These are phyloP conservation scores for Candida sojae DNA, from an alignment of 1,139 yeast genomes.

Conservation along the genomic window DNA sequence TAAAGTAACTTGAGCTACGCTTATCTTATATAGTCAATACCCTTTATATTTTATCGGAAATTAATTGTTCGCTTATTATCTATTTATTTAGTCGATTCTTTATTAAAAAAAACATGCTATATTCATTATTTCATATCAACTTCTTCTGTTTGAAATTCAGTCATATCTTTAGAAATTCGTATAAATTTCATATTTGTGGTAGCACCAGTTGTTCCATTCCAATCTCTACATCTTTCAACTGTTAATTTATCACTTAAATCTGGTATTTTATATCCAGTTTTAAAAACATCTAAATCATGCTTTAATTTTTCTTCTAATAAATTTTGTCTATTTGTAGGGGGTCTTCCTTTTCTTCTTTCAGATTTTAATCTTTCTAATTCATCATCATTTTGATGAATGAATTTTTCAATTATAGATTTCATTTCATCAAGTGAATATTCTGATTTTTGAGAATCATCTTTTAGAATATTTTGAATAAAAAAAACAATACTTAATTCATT, in stretches of 20 bases:
- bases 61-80: no score
- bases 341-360: constrained; percentile 85
- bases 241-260: constrained; percentile 64
- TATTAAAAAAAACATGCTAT: no score
- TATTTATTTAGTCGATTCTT: constrained; percentile 4
- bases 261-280: constrained; percentile 74
- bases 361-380: constrained; percentile 61
- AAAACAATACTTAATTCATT: constrained; percentile 57
- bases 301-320: constrained; percentile 62
- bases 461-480: constrained; percentile 66
- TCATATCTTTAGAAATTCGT: constrained; percentile 34
- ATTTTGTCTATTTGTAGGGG: constrained; percentile 71
- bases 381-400: constrained; percentile 68
- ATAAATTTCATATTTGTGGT: constrained; percentile 58
- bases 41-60: no score
- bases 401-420: constrained; percentile 60
- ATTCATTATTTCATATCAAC: constrained; percentile 20
- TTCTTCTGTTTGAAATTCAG: constrained; percentile 28
- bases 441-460: constrained; percentile 37
- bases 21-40: no score
- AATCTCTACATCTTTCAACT: constrained; percentile 59
- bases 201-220: constrained; percentile 90
- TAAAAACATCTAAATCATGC: constrained; percentile 60
- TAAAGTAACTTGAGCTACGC: no score
- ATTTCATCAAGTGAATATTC: constrained; percentile 58